Conservation (phyloP, 2,329 filamentous ascomycete species). For the Monilinia fructigena region DNA sequence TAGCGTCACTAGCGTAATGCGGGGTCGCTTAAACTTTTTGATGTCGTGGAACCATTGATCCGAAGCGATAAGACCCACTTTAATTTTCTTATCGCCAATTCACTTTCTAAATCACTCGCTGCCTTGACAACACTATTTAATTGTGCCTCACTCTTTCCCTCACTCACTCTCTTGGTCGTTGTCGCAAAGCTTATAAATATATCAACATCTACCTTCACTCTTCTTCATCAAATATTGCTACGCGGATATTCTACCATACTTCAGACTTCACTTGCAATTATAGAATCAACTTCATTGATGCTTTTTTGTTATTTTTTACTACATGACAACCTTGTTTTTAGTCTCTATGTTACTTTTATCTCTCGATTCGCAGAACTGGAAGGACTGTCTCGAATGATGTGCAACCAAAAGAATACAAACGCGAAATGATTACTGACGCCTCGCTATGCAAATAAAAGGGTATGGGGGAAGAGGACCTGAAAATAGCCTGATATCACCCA, state of each 20-base stretch:
- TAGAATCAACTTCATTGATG: not conserved
- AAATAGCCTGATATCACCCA: constrained; percentile 26
- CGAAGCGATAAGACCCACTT: not conserved
- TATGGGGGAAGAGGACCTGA: constrained; percentile 30
- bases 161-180: not conserved
- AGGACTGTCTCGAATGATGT: not conserved
- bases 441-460: constrained; percentile 34
- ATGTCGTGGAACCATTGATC: not conserved
- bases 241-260: not conserved
- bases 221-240: not conserved
- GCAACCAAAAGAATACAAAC: constrained; percentile 17
- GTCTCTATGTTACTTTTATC: constrained; percentile 9
- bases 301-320: constrained; percentile 12
- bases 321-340: constrained; percentile 1
- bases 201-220: not conserved
- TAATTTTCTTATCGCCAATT: constrained; percentile 18
- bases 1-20: constrained; percentile 5
- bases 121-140: not conserved
- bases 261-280: constrained; percentile 1
- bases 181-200: not conserved
- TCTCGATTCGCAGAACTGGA: constrained; percentile 5
- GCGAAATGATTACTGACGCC: constrained; percentile 28
- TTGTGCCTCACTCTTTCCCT: not conserved
- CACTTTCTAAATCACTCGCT: constrained; percentile 1
- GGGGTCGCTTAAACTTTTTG: constrained; percentile 17